Evolutionary conservation across 2,329 filamentous ascomycete species (phyloP), one percentile per base, ranked within the genome.

Genomic region (Trichoderma harzianum): DNA sequence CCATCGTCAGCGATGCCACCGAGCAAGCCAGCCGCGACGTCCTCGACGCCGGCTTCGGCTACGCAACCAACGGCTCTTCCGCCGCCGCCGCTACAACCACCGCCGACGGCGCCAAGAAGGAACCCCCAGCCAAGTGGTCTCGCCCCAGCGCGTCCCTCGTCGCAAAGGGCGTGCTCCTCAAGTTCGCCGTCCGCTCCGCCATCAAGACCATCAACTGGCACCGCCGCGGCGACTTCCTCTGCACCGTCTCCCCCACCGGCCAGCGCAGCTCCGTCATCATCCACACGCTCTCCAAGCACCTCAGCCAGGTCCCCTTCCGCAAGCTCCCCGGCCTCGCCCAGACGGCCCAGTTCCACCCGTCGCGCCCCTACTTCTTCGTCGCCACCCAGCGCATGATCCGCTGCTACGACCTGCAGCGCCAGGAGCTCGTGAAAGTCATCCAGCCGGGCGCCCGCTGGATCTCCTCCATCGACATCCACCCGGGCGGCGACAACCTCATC

Each of bases 181-280:
- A 93, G 78, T 89, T 93, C 70, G 94, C 93, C 7, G 91, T 98
- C 14, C 89, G 92, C 74, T 89, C 93, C 64, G 87, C 90, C 2
- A 89, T 97, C 78, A 98, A 97, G 84, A 91, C 93, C 16, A 90
- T 99, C 77, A 92, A 90, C 79, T 99, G 95, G 94, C 97, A 99
- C 83, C 89, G 95, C 72, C 91, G 93, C 73, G 96, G 96, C 76
- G 95, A 98, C 80, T 98, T 98, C 84, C 92, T 99, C 78, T 92
- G 93, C 76, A 97, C 95, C 1, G 94, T 98, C 26, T 97, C 94
- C 64, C 94, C 96, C 1, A 87, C 88, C 14, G 92, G 92, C 36
- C 90, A 93, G 78, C 88, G 89, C 76, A 91, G 89, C 78, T 93
- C 96, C 5, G 93, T 99, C 68, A 92, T 94, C 69, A 97, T 99